Base-by-base conservation (phyloP, 2,329 filamentous ascomycete genomes). In the Phialophora tarda region DNA sequence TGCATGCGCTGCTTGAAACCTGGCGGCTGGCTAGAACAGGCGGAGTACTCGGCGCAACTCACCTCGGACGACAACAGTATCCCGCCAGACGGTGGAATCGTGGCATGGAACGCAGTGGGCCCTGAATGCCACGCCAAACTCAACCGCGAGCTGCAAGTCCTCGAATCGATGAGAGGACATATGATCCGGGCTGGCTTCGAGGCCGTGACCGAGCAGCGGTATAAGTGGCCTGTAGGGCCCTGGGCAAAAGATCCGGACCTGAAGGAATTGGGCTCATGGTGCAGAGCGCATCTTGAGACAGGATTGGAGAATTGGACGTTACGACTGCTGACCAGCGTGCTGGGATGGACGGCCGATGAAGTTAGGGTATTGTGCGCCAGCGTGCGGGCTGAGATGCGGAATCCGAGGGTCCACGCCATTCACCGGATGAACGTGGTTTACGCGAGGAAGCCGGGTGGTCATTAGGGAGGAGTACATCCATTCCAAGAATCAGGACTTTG, bases 11-110 rank as follows among this genome's bases (percentile, higher is more conserved):
- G 71, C 50, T 70, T 70, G 14, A 71, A 73, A 24, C 80, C 81
- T 0, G 82, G 80, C 24, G 81, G 80, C 28, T 81, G 75, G 71
- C 73, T 82, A 21, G 81, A 84, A 54, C 74, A 68, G 21, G 63
- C 65, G 2, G 68, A 70, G 30, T 65, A 67, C 26, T 57, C 59
- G 8, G 65, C 65, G 24, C 54, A 70, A 38, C 69, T 69, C 48
- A 64, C 61, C 32, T 50, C 58, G 26, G 70, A 71, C 48, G 80
- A 83, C 60, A 78, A 73, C 11, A 79, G 74, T n/a, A 72, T 80
- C 69, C 72, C 67, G 8, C 28, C 71, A 0, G 72, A 73, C 1
- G 77, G 77, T 34, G 75, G 79, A 61, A 79, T 77, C 41, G 63
- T 66, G 3, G 55, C 68, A 11, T 75, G 74, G 75, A 75, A 74